phyloP scores from a whole-genome alignment of 805 yeast species.

The Trichomonascus vanleenenianus region DNA sequence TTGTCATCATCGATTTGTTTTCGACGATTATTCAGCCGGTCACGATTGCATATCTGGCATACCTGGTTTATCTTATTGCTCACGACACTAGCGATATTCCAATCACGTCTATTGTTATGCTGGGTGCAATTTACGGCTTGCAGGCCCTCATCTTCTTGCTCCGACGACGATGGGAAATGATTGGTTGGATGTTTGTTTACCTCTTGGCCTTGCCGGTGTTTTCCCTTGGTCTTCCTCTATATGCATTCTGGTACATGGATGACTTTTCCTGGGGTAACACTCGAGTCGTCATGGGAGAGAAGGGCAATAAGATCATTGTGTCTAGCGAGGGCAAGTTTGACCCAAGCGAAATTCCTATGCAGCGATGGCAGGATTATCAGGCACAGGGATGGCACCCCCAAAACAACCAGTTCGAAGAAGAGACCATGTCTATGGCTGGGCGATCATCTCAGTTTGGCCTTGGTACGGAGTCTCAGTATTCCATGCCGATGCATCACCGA shows the following conservation, averaged over 20 bases:
- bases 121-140: conserved; percentile 49
- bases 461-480: not conserved
- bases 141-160: conserved; percentile 48
- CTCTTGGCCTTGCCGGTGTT: conserved; percentile 51
- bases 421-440: conserved; percentile 4
- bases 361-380: conserved; percentile 53
- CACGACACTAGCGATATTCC: conserved; percentile 44
- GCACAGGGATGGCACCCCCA: conserved; percentile 36
- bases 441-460: conserved; percentile 1
- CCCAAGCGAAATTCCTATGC: conserved; percentile 45
- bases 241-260: conserved; percentile 58
- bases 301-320: conserved; percentile 41
- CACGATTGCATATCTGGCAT: conserved; percentile 40
- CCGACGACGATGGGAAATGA: conserved; percentile 37
- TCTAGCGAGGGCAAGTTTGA: conserved; percentile 47
- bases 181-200: conserved; percentile 51
- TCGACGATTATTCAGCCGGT: conserved; percentile 57
- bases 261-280: conserved; percentile 66
- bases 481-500: not conserved
- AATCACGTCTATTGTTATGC: conserved; percentile 45
- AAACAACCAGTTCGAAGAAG: not conserved
- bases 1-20: conserved; percentile 47
- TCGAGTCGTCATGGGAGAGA: conserved; percentile 46
- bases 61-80: conserved; percentile 45
- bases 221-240: conserved; percentile 49